Evolutionary conservation across 352 stramenopile genomes (phyloP), one percentile per base, ranked within the genome.

Genomic region (Phytophthora sp.): DNA sequence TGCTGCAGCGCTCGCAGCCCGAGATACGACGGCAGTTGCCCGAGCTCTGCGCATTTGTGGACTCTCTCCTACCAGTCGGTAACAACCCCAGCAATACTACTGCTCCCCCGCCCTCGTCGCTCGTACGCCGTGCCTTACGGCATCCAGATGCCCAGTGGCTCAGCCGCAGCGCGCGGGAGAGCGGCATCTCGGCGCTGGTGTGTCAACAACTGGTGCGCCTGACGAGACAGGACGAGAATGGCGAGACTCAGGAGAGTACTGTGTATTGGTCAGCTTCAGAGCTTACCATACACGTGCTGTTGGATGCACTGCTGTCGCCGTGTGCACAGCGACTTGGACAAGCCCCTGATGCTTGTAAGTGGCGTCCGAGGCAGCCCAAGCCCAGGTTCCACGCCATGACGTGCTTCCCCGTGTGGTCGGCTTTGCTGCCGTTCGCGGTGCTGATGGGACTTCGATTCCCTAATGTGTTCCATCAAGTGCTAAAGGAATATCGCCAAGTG

Each of bases 351-450:
- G 74, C 70, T 16, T 92, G 84, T 39, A 74, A 69, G 51, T 92
- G 84, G 84, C 58, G 63, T 7, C 29, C 59, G 2, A 47, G 13
- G 21, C 60, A 76, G 31, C 49, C 67, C 24, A 89, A 88, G 47
- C 84, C 84, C 0, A 65, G 73, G 49, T 90, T 84, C 42, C 78
- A 88, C 51, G 58, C 78, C 6, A 92, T 92, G 84, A 65, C 65
- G 23, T 92, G 84, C 66, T 81, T 83, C 1, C 60, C 66, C 2
- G 59, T 84, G 2, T 92, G 84, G 84, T 77, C 84, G 23, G 50
- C 76, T 11, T 42, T 92, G 60, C 62, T 84, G 53, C 84, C 82
- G n/a, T 84, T 89, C 26, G 44, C 83, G 7, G 71, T 71, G 12
- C 62, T 74, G 12, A 70, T 84, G 31, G 80, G 67, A 23, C 64